Percentiles rank a stretch among this genome's conserved stretches.
phyloP scores from a whole-genome alignment of 2,329 filamentous ascomycete genomes.

The Phoma sp. region DNA sequence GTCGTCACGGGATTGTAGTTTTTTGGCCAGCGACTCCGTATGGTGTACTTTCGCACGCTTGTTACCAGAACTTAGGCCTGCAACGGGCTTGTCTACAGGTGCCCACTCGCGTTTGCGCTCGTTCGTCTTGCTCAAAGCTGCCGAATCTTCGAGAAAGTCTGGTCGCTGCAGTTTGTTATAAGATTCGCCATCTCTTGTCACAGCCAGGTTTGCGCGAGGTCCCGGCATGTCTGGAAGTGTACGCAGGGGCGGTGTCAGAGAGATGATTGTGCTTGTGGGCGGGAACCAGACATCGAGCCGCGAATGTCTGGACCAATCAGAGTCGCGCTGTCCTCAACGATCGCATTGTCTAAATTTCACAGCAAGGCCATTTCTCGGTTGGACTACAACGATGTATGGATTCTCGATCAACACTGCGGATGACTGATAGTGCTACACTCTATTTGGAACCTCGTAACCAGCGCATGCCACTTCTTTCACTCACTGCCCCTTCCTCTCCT shows the following conservation, averaged over 20 bases:
- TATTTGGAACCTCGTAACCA: too few species aligned
- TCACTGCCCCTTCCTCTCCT: slow-evolving; percentile 36
- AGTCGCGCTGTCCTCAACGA: background rate
- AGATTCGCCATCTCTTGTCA: slow-evolving; percentile 41
- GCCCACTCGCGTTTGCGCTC: slow-evolving; percentile 35
- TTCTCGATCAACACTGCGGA: background rate
- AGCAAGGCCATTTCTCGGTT: background rate
- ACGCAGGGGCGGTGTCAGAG: too few species aligned
- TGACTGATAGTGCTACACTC: background rate
- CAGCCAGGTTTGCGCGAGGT: slow-evolving; percentile 34
- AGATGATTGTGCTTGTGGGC: background rate
- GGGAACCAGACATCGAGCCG: background rate
- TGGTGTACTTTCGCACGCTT: slow-evolving; percentile 25
- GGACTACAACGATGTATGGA: background rate
- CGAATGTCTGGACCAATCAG: background rate
- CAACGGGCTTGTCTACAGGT: background rate
- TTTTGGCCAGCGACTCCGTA: background rate
- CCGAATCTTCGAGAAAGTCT: slow-evolving; percentile 25
- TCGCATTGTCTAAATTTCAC: background rate
- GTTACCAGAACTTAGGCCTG: slow-evolving; percentile 2
- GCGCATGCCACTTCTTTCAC: background rate
- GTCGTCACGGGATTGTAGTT: background rate
- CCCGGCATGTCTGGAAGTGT: slow-evolving; percentile 28
- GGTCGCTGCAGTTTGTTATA: slow-evolving; percentile 49
- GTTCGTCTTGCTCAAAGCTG: slow-evolving; percentile 6